A percentile compares a stretch with the other conserved stretches of the same genome.
Evolutionary conservation across 495 filamentous ascomycete species (phyloP).

Genomic region (Hyaloscypha finlandica): DNA sequence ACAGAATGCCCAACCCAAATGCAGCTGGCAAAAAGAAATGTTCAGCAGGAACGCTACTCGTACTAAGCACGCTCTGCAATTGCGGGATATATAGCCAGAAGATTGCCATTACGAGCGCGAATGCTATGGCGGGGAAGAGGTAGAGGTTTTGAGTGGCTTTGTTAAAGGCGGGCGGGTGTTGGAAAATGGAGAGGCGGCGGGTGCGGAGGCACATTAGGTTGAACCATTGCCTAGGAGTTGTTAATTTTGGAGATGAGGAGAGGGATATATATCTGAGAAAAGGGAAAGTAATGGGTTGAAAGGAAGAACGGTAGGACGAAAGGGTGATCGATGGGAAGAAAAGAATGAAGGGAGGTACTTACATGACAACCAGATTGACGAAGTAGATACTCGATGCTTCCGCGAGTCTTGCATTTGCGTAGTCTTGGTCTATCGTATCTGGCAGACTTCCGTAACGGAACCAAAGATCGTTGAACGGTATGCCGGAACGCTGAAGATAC

Average conservation of each 20-base stretch:
- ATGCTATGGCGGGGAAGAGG: conserved; percentile 64
- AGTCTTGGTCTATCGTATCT: conserved; percentile 46
- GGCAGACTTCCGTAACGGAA: conserved; percentile 59
- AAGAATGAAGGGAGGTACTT: conserved; percentile 33
- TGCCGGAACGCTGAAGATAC: conserved; percentile 59
- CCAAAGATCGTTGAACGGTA: conserved; percentile 58
- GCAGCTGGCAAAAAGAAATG: conserved; percentile 67
- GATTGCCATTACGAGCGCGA: conserved; percentile 62
- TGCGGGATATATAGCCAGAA: conserved; percentile 63
- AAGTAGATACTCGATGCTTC: conserved; percentile 70
- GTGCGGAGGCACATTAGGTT: conserved; percentile 66
- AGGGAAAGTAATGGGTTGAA: too few relatives aligned
- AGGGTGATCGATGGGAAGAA: not conserved
- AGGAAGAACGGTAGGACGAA: not conserved
- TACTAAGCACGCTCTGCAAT: conserved; percentile 55
- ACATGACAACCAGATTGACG: conserved; percentile 70
- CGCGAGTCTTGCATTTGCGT: conserved; percentile 49
- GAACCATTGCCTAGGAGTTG: conserved; percentile 57
- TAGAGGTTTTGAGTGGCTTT: conserved; percentile 59
- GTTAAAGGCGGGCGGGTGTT: conserved; percentile 62
- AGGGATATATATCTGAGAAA: not conserved
- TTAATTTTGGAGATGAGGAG: not conserved
- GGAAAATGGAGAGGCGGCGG: conserved; percentile 63
- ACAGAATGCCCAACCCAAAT: conserved; percentile 61
- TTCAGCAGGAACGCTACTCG: conserved; percentile 59